Conservation (phyloP, 305 asterid genomes). For the Fraxinus dipetala region DNA sequence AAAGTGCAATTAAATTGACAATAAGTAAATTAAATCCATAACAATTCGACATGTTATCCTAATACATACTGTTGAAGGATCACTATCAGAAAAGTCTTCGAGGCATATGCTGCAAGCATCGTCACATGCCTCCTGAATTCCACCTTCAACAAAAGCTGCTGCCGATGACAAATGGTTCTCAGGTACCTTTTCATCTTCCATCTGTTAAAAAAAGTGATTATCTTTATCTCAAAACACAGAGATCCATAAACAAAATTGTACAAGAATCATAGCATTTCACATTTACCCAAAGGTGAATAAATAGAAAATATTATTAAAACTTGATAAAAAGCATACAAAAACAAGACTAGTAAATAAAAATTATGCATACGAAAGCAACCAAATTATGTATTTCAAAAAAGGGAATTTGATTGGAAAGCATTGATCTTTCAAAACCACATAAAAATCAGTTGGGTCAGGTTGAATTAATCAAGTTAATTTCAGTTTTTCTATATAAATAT, state of each 20-base stretch:
- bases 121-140: constrained; percentile 83
- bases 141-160: constrained; percentile 90
- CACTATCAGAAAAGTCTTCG: constrained; percentile 66
- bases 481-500: background rate
- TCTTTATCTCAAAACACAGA: background rate
- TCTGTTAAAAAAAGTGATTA: constrained; percentile 33
- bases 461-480: background rate
- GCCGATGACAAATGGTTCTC: constrained; percentile 66
- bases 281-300: background rate
- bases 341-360: background rate
- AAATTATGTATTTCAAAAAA: background rate
- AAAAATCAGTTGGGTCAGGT: background rate
- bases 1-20: constrained; percentile 16
- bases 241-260: background rate
- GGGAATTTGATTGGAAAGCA: background rate
- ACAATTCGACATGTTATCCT: background rate
- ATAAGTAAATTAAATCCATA: constrained; percentile 1
- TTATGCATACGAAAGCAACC: background rate
- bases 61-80: constrained; percentile 68
- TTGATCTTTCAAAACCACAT: background rate
- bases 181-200: constrained; percentile 63
- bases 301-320: background rate
- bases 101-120: constrained; percentile 92
- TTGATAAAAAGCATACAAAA: background rate
- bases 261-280: background rate